Evolutionary conservation across 225 moss, liverwort and hornwort genomes (phyloP), one percentile per base, ranked within the genome.

Genomic region (Asterella californica): DNA sequence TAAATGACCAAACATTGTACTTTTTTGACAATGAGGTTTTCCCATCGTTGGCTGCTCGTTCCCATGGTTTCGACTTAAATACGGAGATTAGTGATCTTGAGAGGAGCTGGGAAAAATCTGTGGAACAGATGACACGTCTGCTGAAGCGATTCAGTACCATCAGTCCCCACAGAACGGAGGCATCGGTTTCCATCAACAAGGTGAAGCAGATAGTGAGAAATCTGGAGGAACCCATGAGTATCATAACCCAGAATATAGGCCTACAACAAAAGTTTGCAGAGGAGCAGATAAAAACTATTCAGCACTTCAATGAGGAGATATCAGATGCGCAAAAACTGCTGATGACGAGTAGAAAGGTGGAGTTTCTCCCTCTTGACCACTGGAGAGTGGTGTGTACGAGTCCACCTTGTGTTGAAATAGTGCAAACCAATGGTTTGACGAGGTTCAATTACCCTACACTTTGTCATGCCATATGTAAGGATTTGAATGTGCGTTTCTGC

Each of bases 21-120:
- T 79, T 79, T 30, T 79, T 79, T 68, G 78, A 79, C 34, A 79
- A 79, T 38, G 78, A 79, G 52, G 67, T 69, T 18, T 79, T 79
- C 22, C 65, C 67, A 6, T 50, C 68, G 6, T 27, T 79, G 52
- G 78, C 68, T 29, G 79, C 79, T 33, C 70, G 53, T n/a, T 37
- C 50, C 33, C 79, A 79, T 7, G 70, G 70, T 25, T 69, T 79
- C 21, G 70, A 70, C 6, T 59, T 79, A 15, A 15, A 25, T 29
- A 70, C 69, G 24, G 79, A 71, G 14, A 79, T 38, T 25, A 38
- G 10, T 42, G 69, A 79, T 45, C 70, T 79, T 9, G 69, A 69
- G 22, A 55, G 45, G 71, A 79, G 79, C 59, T 79, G 79, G 79
- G 70, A 70, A 17, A 79, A 50, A n/a, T 79, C 79, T 17, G 70